These are phyloP conservation scores for Teunomyces lycoperdinae DNA, from an alignment of 805 yeast species.

Conservation along the genomic window DNA sequence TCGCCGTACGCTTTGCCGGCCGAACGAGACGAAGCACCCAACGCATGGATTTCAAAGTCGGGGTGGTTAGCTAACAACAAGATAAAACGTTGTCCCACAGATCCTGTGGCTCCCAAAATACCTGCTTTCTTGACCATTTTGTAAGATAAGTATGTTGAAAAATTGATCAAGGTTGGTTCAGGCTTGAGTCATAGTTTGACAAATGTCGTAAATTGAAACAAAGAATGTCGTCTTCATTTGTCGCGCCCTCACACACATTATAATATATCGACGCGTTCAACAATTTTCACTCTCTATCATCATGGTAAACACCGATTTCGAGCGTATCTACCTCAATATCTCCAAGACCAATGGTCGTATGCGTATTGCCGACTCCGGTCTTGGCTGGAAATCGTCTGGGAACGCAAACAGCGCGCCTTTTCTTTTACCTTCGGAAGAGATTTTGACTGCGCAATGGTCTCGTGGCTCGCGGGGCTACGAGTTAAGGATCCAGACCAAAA, in stretches of 20 bases:
- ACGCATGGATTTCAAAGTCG: constrained; percentile 74
- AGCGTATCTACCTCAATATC: constrained; percentile 85
- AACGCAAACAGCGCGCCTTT: constrained; percentile 62
- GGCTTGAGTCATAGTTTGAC: background rate
- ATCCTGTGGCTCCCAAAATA: constrained; percentile 96
- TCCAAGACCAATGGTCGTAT: constrained; percentile 81
- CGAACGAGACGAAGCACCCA: constrained; percentile 92
- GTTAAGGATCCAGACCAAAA: constrained; percentile 82
- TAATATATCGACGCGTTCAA: background rate
- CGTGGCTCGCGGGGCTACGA: constrained; percentile 92
- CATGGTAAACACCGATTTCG: constrained; percentile 71
- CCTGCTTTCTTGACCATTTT: constrained; percentile 55
- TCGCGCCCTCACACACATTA: background rate
- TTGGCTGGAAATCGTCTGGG: constrained; percentile 76
- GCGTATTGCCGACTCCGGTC: constrained; percentile 94
- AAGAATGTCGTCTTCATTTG: background rate
- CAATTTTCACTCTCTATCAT: constrained; percentile 1
- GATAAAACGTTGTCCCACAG: constrained; percentile 96
- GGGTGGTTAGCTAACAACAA: constrained; percentile 83
- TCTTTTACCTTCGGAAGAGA: constrained; percentile 81
- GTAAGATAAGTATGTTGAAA: background rate
- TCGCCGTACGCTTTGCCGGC: constrained; percentile 86
- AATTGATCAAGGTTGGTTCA: background rate
- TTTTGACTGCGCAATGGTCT: constrained; percentile 82
- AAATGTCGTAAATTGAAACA: background rate